Evolutionary conservation across 352 stramenopile species (phyloP).

Genomic region (Blastocystis sp.): DNA sequence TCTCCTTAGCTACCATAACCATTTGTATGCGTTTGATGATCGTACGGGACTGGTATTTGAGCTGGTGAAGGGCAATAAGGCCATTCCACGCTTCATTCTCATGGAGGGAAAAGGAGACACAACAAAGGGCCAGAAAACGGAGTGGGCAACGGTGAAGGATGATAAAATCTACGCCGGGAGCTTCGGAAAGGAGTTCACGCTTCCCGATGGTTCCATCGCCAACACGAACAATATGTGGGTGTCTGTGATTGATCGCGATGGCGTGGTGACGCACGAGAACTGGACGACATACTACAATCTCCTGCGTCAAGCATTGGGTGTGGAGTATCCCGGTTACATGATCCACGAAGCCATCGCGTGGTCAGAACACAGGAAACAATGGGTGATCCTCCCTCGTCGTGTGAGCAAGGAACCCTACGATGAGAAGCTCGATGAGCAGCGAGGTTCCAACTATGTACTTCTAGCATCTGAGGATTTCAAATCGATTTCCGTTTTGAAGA

Average conservation of each 20-base stretch:
- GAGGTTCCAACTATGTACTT: slow-evolving; percentile 76
- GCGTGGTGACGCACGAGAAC: slow-evolving; percentile 74
- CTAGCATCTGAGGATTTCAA: slow-evolving; percentile 78
- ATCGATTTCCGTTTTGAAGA: slow-evolving; percentile 68
- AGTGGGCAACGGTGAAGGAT: slow-evolving; percentile 96
- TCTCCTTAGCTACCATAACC: slow-evolving; percentile 74
- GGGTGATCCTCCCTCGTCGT: slow-evolving; percentile 89
- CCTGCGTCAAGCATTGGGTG: slow-evolving; percentile 78
- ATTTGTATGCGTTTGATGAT: slow-evolving; percentile 88
- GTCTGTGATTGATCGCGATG: slow-evolving; percentile 72
- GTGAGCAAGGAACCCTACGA: slow-evolving; percentile 86
- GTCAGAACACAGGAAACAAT: slow-evolving; percentile 81
- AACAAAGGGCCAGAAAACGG: slow-evolving; percentile 94
- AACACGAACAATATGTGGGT: slow-evolving; percentile 94
- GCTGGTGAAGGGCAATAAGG: slow-evolving; percentile 72
- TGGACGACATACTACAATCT: slow-evolving; percentile 82
- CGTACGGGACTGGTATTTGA: slow-evolving; percentile 93
- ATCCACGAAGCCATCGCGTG: slow-evolving; percentile 94
- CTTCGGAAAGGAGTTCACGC: slow-evolving; percentile 82
- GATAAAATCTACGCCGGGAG: slow-evolving; percentile 88
- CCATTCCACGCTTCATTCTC: slow-evolving; percentile 83
- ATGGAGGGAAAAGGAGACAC: slow-evolving; percentile 88
- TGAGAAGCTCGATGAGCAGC: slow-evolving; percentile 82
- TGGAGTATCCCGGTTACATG: slow-evolving; percentile 79
- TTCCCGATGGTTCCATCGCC: slow-evolving; percentile 77